Conservation (phyloP, 1,139 yeast species). For the Ogataea hybrid region DNA sequence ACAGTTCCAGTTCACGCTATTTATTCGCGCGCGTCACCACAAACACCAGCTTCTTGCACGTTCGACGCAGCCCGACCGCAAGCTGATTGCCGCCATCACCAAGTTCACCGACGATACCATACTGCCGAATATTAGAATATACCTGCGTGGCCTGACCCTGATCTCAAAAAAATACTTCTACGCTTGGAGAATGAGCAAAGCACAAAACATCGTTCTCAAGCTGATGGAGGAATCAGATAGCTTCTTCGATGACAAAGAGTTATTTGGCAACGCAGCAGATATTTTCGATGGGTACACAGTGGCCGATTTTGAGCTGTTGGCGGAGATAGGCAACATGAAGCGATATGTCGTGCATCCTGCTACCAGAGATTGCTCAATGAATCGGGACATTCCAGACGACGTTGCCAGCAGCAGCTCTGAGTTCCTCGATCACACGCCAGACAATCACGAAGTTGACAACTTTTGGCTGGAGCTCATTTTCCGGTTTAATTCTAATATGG, state of each 20-base stretch:
- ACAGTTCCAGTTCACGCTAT: slow-evolving; percentile 24
- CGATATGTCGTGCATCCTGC: neutral
- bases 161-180: slow-evolving; percentile 46
- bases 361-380: neutral
- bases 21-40: slow-evolving; percentile 47
- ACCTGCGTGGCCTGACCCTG: slow-evolving; percentile 21
- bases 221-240: slow-evolving; percentile 30
- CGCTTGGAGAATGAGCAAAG: slow-evolving; percentile 54
- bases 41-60: slow-evolving; percentile 41
- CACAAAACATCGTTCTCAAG: slow-evolving; percentile 43
- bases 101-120: slow-evolving; percentile 5
- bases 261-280: slow-evolving; percentile 9
- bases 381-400: neutral
- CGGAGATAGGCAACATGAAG: slow-evolving; percentile 15
- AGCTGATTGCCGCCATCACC: slow-evolving; percentile 6
- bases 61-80: slow-evolving; percentile 34
- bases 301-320: slow-evolving; percentile 20
- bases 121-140: slow-evolving; percentile 18
- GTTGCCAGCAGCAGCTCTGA: neutral
- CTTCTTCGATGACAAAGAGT: slow-evolving; percentile 2
- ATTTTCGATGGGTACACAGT: slow-evolving; percentile 17
- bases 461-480: slow-evolving; percentile 22
- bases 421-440: neutral
- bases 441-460: slow-evolving; percentile 16
- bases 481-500: slow-evolving; percentile 3